Evolutionary conservation across 1,284 basidiomycete species (phyloP).

Genomic region (Trichosporon coremiiforme): DNA sequence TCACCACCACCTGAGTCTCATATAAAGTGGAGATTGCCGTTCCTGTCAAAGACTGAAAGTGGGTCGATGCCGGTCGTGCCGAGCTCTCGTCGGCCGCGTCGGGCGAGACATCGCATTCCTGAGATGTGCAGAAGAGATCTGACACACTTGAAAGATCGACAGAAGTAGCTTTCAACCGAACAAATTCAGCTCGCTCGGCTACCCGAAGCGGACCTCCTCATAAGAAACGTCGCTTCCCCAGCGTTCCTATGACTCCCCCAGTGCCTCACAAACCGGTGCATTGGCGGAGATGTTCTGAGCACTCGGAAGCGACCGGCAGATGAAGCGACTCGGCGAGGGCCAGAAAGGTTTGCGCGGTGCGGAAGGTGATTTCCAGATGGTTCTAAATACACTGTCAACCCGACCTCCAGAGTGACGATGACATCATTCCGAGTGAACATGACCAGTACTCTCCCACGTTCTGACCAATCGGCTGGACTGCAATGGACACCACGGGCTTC

Average conservation of each 20-base stretch:
- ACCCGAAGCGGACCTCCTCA: too few species aligned
- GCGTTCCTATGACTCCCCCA: too few species aligned
- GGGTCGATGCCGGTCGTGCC: neutral
- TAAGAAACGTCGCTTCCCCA: too few species aligned
- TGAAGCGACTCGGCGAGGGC: too few species aligned
- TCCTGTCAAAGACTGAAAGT: neutral
- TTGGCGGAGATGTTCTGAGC: too few species aligned
- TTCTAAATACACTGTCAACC: neutral
- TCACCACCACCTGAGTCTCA: neutral
- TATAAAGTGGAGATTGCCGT: neutral
- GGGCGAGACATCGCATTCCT: neutral
- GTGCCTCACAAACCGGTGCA: too few species aligned
- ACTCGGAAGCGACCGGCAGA: too few species aligned
- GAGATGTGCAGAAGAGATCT: too few species aligned
- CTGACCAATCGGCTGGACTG: neutral
- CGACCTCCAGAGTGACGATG: neutral
- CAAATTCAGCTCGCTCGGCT: too few species aligned
- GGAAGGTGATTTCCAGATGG: neutral
- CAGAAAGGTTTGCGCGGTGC: too few species aligned
- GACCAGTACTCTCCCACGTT: neutral
- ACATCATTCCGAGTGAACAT: neutral
- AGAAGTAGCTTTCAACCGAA: too few species aligned
- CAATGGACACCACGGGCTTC: constrained; percentile 10
- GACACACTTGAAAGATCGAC: too few species aligned
- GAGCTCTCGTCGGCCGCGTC: neutral